Evolutionary conservation across 1,284 basidiomycete genomes (phyloP).

Genomic region (Hemileia vastatrix): DNA sequence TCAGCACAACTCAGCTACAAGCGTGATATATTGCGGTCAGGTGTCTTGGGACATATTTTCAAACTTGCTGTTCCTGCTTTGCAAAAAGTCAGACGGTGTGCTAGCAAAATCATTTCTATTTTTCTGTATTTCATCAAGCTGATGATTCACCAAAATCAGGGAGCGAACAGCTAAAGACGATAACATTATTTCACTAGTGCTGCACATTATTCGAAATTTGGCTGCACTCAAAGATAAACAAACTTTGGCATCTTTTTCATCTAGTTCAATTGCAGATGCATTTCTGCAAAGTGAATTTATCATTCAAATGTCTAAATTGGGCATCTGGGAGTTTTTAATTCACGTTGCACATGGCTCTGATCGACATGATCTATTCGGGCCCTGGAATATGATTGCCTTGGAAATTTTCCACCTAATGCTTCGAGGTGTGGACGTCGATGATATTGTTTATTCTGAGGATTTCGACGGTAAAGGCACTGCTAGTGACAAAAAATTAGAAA

Average conservation of each 20-base stretch:
- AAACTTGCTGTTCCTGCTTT: slow-evolving; percentile 44
- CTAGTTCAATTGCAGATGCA: slow-evolving; percentile 49
- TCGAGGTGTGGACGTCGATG: slow-evolving; percentile 59
- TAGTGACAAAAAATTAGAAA: slow-evolving; percentile 24
- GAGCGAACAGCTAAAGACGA: slow-evolving; percentile 67
- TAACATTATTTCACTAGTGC: slow-evolving; percentile 74
- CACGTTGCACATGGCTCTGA: slow-evolving; percentile 64
- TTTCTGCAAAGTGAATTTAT: slow-evolving; percentile 55
- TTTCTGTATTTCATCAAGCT: background rate
- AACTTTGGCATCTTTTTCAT: slow-evolving; percentile 59
- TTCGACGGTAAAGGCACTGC: slow-evolving; percentile 18
- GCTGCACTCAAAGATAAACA: slow-evolving; percentile 69
- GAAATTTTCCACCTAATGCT: slow-evolving; percentile 83
- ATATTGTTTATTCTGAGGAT: slow-evolving; percentile 47
- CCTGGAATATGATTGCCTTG: slow-evolving; percentile 74
- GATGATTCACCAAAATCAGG: too few relatives aligned
- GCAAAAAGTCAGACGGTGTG: slow-evolving; percentile 43
- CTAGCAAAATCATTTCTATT: background rate
- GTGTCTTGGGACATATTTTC: slow-evolving; percentile 43
- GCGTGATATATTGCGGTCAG: slow-evolving; percentile 45
- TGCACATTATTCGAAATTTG: slow-evolving; percentile 80
- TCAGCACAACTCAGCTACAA: slow-evolving; percentile 79
- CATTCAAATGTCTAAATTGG: slow-evolving; percentile 59
- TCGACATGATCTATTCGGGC: slow-evolving; percentile 64
- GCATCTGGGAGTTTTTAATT: slow-evolving; percentile 65